Base-by-base conservation (phyloP, 139 green algal species). In the Chlamydomonas applanata region DNA sequence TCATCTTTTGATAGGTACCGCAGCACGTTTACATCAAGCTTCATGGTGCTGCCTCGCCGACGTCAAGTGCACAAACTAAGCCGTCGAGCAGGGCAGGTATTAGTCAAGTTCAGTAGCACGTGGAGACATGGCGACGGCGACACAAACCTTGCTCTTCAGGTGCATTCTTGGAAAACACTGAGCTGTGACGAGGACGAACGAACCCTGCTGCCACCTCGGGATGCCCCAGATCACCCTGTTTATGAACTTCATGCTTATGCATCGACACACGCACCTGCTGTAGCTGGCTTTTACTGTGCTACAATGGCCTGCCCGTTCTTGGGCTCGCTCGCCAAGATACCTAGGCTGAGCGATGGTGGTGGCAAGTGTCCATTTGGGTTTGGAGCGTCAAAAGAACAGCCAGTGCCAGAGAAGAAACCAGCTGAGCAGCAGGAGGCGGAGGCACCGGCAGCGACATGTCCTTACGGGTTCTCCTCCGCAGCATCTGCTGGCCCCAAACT, bases 21-120 rank as follows among this genome's bases (percentile, higher is more conserved):
- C 66, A 99, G 86, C 32, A 89, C 89, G 54, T 98, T 98, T 0
- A 94, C 92, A 84, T 99, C 96, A 29, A 99, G 83, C 83, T 99
- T 99, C 96, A 99, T 99, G 5, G 25, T 49, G 40, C n/a, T n/a
- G n/a, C n/a, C n/a, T 49, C 40, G 40, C 40, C 40, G 40, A 49
- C 40, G 40, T 49, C 40, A 49, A 49, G 40, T 49, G 11, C 40
- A 49, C 7, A 49, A 7, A 7, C 40, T 11, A 49, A 49, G 49
- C 13, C 32, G 61, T 49, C 36, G 52, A 2, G 53, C 63, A 70
- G 35, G 4, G 17, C 33, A 24, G 60, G 27, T 11, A 46, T 16
- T 17, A 22, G 5, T 5, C 5, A 22, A 68, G 27, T 25, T 68
- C 40, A 49, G 5, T 46, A 45, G 19, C 17, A 53, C 16, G 19